Conservation (phyloP, 1,284 basidiomycete genomes). For the Meira nashicola region DNA sequence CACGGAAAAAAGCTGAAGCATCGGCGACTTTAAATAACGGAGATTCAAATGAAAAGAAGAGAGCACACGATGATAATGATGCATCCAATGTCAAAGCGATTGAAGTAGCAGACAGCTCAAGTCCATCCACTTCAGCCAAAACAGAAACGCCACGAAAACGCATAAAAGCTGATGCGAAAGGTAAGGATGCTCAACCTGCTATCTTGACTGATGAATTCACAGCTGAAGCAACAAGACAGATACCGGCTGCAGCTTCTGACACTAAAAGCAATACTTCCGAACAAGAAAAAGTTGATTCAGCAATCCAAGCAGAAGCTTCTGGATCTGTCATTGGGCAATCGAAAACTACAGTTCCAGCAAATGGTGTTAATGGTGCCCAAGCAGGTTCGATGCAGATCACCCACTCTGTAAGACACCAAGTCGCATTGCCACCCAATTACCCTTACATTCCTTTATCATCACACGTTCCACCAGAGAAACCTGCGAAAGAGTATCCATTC, state of each 20-base stretch:
- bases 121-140: neutral
- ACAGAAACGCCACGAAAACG: neutral
- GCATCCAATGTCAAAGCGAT: neutral
- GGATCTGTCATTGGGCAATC: slow-evolving; percentile 11
- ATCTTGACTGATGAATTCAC: slow-evolving; percentile 2
- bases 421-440: slow-evolving; percentile 87
- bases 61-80: neutral
- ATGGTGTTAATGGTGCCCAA: neutral
- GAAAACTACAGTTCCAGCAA: slow-evolving; percentile 2
- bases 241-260: neutral
- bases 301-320: neutral
- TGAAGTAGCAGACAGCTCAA: neutral
- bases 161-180: neutral
- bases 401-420: slow-evolving; percentile 74
- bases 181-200: neutral
- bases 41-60: neutral
- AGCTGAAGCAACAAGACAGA: neutral
- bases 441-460: slow-evolving; percentile 84
- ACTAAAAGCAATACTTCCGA: neutral
- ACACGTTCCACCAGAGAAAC: slow-evolving; percentile 85
- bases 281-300: neutral
- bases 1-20: neutral
- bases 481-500: slow-evolving; percentile 90
- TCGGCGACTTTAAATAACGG: neutral
- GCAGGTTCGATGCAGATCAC: slow-evolving; percentile 31